These are phyloP conservation scores for Camelina laxa DNA, from an alignment of 345 rosid genomes.

Conservation along the genomic window DNA sequence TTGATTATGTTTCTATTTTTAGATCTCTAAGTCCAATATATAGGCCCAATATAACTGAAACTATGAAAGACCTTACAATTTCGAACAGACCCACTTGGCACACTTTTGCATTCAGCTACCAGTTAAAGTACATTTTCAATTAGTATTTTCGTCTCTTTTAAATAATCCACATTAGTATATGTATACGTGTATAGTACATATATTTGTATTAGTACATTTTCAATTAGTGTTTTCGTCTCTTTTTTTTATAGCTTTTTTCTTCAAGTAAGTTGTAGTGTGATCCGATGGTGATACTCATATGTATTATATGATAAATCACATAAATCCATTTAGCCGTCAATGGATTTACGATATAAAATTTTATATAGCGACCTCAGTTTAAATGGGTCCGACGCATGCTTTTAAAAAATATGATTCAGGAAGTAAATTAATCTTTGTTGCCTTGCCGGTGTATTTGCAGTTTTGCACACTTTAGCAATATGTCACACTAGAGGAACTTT, in stretches of 20 bases:
- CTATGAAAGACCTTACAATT: not conserved
- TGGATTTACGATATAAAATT: not conserved
- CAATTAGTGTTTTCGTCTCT: not conserved
- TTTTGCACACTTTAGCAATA: not conserved
- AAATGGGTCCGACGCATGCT: slow-evolving; percentile 8
- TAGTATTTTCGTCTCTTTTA: not conserved
- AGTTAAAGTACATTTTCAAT: not conserved
- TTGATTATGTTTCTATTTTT: not conserved
- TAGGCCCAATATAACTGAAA: not conserved
- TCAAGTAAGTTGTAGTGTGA: not conserved
- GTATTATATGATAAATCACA: not conserved
- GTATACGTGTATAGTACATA: not conserved
- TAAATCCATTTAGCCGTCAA: not conserved
- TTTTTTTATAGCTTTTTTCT: not conserved
- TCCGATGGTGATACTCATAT: not conserved
- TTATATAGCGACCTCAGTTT: not conserved
- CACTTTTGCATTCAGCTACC: not conserved
- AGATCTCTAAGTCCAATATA: not conserved
- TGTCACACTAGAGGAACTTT: not conserved
- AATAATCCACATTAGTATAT: not conserved
- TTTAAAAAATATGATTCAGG: not conserved
- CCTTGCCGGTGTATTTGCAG: not conserved
- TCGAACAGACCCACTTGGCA: not conserved
- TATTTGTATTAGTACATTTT: not conserved
- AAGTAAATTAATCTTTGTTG: not conserved